Evolutionary conservation across 768 basidiomycete genomes (phyloP), one percentile per base, ranked within the genome.

Genomic region (Ramaria rubella): DNA sequence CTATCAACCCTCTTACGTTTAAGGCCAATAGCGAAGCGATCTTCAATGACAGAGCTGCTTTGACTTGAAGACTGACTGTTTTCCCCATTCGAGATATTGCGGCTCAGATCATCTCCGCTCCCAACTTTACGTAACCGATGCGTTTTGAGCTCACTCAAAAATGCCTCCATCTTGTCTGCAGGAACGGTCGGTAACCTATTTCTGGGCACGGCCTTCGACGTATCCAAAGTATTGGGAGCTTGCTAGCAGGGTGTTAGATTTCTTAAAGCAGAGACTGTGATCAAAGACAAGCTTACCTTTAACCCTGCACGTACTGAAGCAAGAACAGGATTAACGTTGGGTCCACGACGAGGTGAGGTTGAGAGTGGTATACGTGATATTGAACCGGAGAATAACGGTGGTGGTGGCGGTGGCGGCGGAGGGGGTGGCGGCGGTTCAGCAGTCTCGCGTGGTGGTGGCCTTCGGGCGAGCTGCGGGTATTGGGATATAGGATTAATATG

Each of bases 101-200:
- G 62, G 59, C 24, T 61, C 58, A n/a, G 15, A 19, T 59, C 53
- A 4, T 65, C 64, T 33, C 63, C 65, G n/a, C 68, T 66, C 38
- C 69, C 68, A 0, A 85, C 81, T 67, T 80, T 87, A 59, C 79
- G 77, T 50, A 91, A 63, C 48, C 83, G 75, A 24, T 82, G 85
- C 1, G 79, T 85, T 74, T 89, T 90, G 77, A 91, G 82, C 67
- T 91, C 89, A 5, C 72, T 82, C 60, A 91, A 68, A 63, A 91
- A 91, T 1, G 84, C 87, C 0, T 85, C 85, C 86, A 91, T 89
- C 67, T 90, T 87, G 59, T 90, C 89, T 2, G 84, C 77, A 0
- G 86, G 78, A 9, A 91, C 75, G n/a, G 48, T 58, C 31, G 55
- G 48, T 23, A 49, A 36, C 21, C 26, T 33, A 26, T 56, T 56